phyloP scores from a whole-genome alignment of 768 basidiomycete genomes.

The Coprinopsis strossmayeri region DNA sequence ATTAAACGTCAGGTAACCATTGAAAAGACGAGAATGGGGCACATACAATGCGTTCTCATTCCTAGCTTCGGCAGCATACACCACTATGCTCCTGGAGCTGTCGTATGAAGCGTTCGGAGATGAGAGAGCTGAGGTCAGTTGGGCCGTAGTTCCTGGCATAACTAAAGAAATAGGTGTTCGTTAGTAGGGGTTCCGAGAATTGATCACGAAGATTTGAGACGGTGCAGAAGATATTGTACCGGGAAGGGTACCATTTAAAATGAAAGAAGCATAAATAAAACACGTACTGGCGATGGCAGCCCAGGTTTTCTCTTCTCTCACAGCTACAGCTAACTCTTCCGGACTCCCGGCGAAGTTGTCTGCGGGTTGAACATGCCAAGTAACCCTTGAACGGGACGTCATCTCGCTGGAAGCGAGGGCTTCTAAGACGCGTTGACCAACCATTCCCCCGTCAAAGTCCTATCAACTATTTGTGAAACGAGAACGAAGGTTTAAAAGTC shows the following conservation, averaged over 20 bases:
- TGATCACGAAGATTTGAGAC: no score
- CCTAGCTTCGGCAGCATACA: conserved; percentile 28
- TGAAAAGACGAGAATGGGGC: neutral
- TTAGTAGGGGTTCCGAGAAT: no score
- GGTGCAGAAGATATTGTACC: no score
- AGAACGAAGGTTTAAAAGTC: neutral
- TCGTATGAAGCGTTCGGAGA: conserved; percentile 38
- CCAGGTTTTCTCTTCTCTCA: conserved; percentile 50
- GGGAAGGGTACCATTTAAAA: no score
- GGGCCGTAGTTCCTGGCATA: conserved; percentile 31
- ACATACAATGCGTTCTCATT: conserved; percentile 37
- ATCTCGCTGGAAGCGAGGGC: conserved; percentile 22
- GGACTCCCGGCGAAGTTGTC: conserved; percentile 38
- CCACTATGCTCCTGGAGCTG: conserved; percentile 41
- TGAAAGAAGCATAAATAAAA: no score
- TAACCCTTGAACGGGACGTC: conserved; percentile 25
- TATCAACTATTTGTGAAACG: conserved; percentile 12
- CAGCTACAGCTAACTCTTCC: conserved; percentile 32
- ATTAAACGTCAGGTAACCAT: neutral
- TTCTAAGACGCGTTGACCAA: conserved; percentile 41
- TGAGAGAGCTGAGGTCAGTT: conserved; percentile 29
- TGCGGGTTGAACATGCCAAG: conserved; percentile 39
- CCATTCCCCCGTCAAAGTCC: conserved; percentile 49
- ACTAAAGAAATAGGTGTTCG: no score
- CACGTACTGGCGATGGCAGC: conserved; percentile 45